phyloP scores from a whole-genome alignment of 2,329 filamentous ascomycete genomes.

The Penicillium sp. region DNA sequence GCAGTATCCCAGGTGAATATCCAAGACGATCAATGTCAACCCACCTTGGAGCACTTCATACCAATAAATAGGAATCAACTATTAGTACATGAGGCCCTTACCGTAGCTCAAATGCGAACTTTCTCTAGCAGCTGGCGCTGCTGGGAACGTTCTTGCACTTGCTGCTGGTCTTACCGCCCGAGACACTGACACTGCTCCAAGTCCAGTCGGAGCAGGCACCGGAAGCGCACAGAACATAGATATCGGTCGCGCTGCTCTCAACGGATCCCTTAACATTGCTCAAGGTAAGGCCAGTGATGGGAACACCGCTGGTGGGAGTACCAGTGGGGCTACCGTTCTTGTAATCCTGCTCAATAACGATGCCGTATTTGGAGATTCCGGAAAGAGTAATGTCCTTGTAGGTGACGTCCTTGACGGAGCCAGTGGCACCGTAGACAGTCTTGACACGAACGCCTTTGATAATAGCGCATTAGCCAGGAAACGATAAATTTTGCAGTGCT shows the following conservation, averaged over 20 bases:
- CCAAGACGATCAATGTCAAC: neutral
- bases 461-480: neutral
- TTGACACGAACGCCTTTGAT: slow-evolving; percentile 42
- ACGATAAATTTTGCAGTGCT: too few relatives aligned
- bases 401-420: slow-evolving; percentile 52
- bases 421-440: slow-evolving; percentile 53
- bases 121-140: slow-evolving; percentile 30
- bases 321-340: slow-evolving; percentile 45
- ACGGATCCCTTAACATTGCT: slow-evolving; percentile 34
- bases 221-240: slow-evolving; percentile 57
- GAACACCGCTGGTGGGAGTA: slow-evolving; percentile 38
- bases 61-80: neutral
- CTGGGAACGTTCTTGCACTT: slow-evolving; percentile 44
- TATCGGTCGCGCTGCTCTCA: slow-evolving; percentile 32
- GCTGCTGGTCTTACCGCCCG: slow-evolving; percentile 51
- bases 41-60: neutral
- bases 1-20: neutral
- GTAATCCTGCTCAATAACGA: slow-evolving; percentile 57
- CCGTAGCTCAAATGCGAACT: neutral
- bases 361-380: slow-evolving; percentile 54
- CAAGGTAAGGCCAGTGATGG: slow-evolving; percentile 40
- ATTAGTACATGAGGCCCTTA: neutral
- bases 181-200: slow-evolving; percentile 51
- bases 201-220: slow-evolving; percentile 50
- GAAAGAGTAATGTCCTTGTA: slow-evolving; percentile 54